These are phyloP conservation scores for Daldinia concentrica DNA, from an alignment of 495 filamentous ascomycete species.

Conservation along the genomic window DNA sequence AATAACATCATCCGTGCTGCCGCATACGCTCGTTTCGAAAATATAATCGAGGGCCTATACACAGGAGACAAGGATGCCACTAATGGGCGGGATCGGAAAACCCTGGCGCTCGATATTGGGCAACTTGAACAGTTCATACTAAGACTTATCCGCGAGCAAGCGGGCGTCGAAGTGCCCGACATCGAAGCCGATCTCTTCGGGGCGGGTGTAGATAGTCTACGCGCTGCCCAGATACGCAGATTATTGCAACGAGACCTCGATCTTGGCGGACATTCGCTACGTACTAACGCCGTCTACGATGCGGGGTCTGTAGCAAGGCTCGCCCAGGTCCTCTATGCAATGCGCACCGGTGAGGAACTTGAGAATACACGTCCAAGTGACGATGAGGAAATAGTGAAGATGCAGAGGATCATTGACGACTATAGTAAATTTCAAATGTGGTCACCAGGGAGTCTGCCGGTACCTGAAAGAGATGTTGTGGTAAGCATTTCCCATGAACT, in stretches of 20 bases:
- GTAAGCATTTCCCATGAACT: slow-evolving; percentile 43
- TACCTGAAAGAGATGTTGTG: slow-evolving; percentile 50
- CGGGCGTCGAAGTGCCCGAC: slow-evolving; percentile 53
- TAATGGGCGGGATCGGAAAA: slow-evolving; percentile 31
- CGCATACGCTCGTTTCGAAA: slow-evolving; percentile 58
- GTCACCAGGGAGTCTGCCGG: slow-evolving; percentile 40
- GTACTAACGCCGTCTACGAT: slow-evolving; percentile 63
- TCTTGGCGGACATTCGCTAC: slow-evolving; percentile 49
- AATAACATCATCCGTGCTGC: slow-evolving; percentile 65
- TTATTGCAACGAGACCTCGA: slow-evolving; percentile 59
- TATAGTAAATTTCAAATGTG: slow-evolving; percentile 58
- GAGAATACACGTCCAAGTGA: slow-evolving; percentile 2
- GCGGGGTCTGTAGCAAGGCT: slow-evolving; percentile 57
- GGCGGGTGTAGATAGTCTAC: slow-evolving; percentile 68
- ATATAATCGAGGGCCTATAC: slow-evolving; percentile 62
- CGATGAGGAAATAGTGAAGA: slow-evolving; percentile 48
- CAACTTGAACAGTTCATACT: slow-evolving; percentile 57
- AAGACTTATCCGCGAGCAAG: slow-evolving; percentile 51
- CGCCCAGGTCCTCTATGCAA: slow-evolving; percentile 55
- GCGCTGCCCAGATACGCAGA: slow-evolving; percentile 65
- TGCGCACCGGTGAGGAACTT: slow-evolving; percentile 45
- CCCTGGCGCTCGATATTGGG: slow-evolving; percentile 49
- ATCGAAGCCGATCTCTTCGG: slow-evolving; percentile 62
- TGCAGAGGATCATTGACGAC: slow-evolving; percentile 60
- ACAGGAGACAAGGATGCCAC: slow-evolving; percentile 42